These are phyloP conservation scores for Boletus huronensis DNA, from an alignment of 768 basidiomycete genomes.

Conservation along the genomic window DNA sequence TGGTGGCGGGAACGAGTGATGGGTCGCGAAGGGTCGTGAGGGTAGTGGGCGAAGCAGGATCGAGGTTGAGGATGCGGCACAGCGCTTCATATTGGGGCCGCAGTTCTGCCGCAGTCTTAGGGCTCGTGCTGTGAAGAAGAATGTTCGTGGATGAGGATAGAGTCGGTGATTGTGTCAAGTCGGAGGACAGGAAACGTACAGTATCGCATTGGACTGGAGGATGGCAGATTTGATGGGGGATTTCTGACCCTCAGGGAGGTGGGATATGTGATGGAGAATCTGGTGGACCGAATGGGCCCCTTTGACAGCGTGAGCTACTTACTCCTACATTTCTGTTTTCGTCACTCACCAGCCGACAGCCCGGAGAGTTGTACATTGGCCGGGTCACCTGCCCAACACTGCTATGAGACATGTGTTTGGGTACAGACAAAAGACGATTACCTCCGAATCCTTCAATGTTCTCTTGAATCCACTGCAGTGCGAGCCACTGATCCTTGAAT, in stretches of 20 bases:
- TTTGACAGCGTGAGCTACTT: conserved; percentile 20
- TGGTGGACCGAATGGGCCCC: conserved; percentile 77
- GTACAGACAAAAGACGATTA: conserved; percentile 13
- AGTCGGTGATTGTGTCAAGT: not conserved
- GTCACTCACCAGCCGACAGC: conserved; percentile 59
- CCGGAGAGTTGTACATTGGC: conserved; percentile 60
- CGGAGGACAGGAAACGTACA: conserved; percentile 38
- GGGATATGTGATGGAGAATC: conserved; percentile 64
- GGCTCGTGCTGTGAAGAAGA: conserved; percentile 40
- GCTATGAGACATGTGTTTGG: not conserved
- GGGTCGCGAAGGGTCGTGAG: conserved; percentile 52
- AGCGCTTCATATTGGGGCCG: conserved; percentile 63
- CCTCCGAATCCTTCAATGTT: conserved; percentile 73
- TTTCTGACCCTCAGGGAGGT: conserved; percentile 48
- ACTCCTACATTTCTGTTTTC: not conserved
- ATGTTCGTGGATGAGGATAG: not conserved
- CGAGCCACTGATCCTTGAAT: conserved; percentile 83
- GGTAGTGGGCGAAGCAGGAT: conserved; percentile 48
- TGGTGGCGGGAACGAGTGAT: conserved; percentile 42
- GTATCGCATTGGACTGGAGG: conserved; percentile 72
- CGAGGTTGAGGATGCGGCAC: conserved; percentile 51
- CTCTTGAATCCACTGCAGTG: conserved; percentile 64
- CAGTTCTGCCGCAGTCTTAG: conserved; percentile 57
- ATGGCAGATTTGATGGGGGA: conserved; percentile 67
- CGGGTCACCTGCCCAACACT: conserved; percentile 48